These are phyloP conservation scores for Primulina huaijiensis DNA, from an alignment of 257 asterid species.

Conservation along the genomic window DNA sequence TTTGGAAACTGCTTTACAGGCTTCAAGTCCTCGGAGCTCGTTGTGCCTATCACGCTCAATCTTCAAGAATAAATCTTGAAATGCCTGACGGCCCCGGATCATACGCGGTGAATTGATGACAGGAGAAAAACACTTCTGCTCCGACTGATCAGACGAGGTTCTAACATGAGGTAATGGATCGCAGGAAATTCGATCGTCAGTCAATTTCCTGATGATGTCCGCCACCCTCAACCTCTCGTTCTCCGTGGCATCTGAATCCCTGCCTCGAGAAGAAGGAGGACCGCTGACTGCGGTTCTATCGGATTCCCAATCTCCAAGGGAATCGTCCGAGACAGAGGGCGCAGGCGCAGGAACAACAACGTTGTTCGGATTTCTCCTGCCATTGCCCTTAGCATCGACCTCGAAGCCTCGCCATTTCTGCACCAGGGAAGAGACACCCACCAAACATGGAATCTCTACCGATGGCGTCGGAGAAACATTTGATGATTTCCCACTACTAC, in stretches of 20 bases:
- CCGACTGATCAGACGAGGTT: slow-evolving; percentile 41
- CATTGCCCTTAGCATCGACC: slow-evolving; percentile 36
- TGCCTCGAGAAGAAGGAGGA: slow-evolving; percentile 38
- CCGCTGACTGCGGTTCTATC: slow-evolving; percentile 38
- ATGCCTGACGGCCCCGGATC: slow-evolving; percentile 78
- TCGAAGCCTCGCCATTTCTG: slow-evolving; percentile 70
- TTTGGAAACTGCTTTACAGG: slow-evolving; percentile 53
- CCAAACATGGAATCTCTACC: slow-evolving; percentile 33
- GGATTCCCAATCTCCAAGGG: slow-evolving; percentile 55
- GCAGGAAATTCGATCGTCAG: slow-evolving; percentile 29
- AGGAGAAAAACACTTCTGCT: slow-evolving; percentile 34
- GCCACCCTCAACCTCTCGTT: slow-evolving; percentile 69
- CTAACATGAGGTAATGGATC: slow-evolving; percentile 42
- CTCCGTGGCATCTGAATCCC: slow-evolving; percentile 58
- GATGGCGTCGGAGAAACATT: slow-evolving; percentile 13
- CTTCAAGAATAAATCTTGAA: slow-evolving; percentile 48
- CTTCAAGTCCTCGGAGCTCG: slow-evolving; percentile 54
- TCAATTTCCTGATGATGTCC: slow-evolving; percentile 60
- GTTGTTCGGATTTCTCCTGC: slow-evolving; percentile 21
- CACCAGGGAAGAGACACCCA: slow-evolving; percentile 76
- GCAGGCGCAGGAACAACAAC: background rate
- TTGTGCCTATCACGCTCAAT: slow-evolving; percentile 54
- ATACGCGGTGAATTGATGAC: slow-evolving; percentile 43
- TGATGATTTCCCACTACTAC: background rate
- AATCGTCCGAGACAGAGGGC: slow-evolving; percentile 23